A percentile compares a stretch with the other conserved stretches of the same genome.
Conservation (phyloP, 31 red algal genomes). For the Porphyra umbilicalis region DNA sequence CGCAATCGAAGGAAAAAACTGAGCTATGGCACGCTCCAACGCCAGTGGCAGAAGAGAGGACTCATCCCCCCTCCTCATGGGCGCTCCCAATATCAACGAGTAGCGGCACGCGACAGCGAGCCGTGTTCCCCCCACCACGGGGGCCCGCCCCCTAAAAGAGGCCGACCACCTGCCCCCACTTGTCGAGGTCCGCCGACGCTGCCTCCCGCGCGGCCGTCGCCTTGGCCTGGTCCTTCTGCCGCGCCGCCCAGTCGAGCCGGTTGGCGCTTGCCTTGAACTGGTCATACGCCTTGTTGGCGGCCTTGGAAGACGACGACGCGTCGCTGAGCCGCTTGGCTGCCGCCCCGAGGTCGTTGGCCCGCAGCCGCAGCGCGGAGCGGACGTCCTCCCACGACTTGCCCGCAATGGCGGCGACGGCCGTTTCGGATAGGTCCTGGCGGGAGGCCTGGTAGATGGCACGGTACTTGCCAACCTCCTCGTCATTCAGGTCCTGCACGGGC, state of each 20-base stretch:
- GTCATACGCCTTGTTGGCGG: constrained; percentile 56
- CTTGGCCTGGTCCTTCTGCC: constrained; percentile 60
- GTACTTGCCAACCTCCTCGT: constrained; percentile 49
- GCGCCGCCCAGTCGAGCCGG: constrained; percentile 57
- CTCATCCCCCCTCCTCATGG: no score
- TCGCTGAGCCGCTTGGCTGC: constrained; percentile 20
- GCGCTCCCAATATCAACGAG: no score
- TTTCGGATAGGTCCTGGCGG: constrained; percentile 19
- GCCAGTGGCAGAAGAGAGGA: no score
- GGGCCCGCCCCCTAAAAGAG: no score
- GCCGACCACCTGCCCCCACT: neutral
- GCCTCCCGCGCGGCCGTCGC: constrained; percentile 5
- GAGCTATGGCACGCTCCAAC: no score
- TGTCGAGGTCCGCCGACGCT: neutral
- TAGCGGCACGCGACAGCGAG: no score
- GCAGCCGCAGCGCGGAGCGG: constrained; percentile 46
- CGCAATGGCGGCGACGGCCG: constrained; percentile 31
- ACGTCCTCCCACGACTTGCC: constrained; percentile 91
- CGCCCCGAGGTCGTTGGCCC: constrained; percentile 20
- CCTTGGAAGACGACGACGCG: constrained; percentile 10
- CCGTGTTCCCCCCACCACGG: no score
- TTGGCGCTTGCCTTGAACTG: constrained; percentile 65
- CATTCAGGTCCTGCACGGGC: constrained; percentile 7
- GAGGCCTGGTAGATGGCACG: constrained; percentile 44
- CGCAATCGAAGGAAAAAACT: no score